Evolutionary conservation across 1,284 basidiomycete genomes (phyloP), one percentile per base, ranked within the genome.

Genomic region (Bondarzewia mesenterica): DNA sequence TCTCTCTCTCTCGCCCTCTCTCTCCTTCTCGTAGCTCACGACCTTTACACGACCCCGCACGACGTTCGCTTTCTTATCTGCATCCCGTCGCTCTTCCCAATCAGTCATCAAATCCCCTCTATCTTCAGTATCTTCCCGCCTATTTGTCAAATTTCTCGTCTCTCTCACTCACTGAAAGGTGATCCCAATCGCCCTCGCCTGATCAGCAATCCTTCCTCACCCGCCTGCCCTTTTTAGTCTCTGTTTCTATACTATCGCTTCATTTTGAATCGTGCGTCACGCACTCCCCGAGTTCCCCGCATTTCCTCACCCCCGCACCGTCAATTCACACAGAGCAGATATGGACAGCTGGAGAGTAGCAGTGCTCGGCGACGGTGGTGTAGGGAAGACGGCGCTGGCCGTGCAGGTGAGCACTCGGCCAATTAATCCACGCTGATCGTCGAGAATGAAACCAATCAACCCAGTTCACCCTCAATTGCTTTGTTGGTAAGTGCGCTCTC

Each of bases 311-410:
- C 54, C 52, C n/a, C n/a, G n/a, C n/a, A n/a, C n/a, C n/a, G 54
- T 46, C 47, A 49, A 50, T 52, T 49, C 55, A 46, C 57, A 43
- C 48, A 46, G 52, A 47, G 14, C 56, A 77, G 71, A 74, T 65
- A 90, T 90, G 87, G 87, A 90, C 73, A 84, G 80, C 65, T 93
- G 89, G 86, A 82, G 89, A 73, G 82, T 97, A 60, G 93, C 93
- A 56, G 92, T 97, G 57, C 78, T 97, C 49, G 93, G 93, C 57
- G 94, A 98, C 70, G 94, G 94, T 70, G 94, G 94, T 71, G 94
- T 97, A 29, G 94, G 94, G 56, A 98, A 97, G 77, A 97, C 94
- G 50, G 94, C 94, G 20, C 69, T 98, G 62, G 94, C 93, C 55
- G 93, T 97, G 44, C 92, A 94, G 75, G 92, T 90, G 57, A 54